Evolutionary conservation across 2,329 filamentous ascomycete species (phyloP).

Genomic region (Juglanconis sp.): DNA sequence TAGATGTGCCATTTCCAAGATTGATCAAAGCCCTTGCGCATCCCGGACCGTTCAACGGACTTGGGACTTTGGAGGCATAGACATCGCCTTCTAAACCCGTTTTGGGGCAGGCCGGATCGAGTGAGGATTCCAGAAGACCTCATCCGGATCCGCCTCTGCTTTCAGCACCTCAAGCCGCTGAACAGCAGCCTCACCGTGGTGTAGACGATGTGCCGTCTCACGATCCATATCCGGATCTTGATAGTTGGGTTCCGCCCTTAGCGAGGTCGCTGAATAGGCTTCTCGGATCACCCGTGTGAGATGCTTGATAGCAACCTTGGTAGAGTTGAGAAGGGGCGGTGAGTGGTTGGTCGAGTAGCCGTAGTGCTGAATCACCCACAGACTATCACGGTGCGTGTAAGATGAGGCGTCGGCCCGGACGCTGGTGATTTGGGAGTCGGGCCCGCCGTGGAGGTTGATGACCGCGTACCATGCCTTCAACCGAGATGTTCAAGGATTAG

Average conservation of each 20-base stretch:
- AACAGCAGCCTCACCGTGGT: neutral
- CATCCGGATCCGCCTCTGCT: neutral
- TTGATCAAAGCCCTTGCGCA: too few relatives aligned
- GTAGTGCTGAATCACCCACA: conserved; percentile 48
- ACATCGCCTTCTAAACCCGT: neutral
- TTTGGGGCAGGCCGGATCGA: conserved; percentile 1
- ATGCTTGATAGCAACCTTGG: neutral
- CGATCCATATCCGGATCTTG: conserved; percentile 8
- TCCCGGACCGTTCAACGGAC: too few relatives aligned
- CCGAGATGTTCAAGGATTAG: neutral
- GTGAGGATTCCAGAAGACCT: conserved; percentile 11
- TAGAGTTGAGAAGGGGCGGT: conserved; percentile 6
- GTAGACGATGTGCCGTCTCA: neutral
- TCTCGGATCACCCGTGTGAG: conserved; percentile 1
- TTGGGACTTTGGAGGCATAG: too few relatives aligned
- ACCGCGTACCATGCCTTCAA: conserved; percentile 36
- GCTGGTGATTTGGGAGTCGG: conserved; percentile 33
- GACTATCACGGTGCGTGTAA: conserved; percentile 41
- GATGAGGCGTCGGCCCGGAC: conserved; percentile 28
- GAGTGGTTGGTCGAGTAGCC: conserved; percentile 22
- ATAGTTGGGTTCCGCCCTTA: conserved; percentile 2
- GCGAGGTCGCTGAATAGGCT: neutral
- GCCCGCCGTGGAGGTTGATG: conserved; percentile 39
- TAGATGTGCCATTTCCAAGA: too few relatives aligned
- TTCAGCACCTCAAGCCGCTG: conserved; percentile 6